Evolutionary conservation across 2,329 filamentous ascomycete genomes (phyloP).

Genomic region (Fusarium marasasianum): DNA sequence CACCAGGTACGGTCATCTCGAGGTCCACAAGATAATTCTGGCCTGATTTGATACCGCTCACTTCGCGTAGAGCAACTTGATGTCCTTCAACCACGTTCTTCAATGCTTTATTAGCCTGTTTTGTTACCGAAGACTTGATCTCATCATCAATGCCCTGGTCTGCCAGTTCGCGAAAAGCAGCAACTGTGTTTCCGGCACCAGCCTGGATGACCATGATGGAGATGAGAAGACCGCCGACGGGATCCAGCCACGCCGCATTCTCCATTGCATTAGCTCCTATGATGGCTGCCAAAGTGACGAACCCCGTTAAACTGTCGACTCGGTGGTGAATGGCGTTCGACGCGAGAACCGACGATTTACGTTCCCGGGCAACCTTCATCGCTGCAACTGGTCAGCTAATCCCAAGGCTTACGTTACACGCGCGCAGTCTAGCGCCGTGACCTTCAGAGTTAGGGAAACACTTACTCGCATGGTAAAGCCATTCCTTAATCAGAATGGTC

Average conservation of each 20-base stretch:
- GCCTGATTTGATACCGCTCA: slow-evolving; percentile 92
- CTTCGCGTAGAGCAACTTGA: slow-evolving; percentile 75
- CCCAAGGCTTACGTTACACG: background rate
- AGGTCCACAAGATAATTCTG: slow-evolving; percentile 96
- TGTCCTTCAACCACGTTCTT: slow-evolving; percentile 61
- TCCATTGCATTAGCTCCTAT: slow-evolving; percentile 86
- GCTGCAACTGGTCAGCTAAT: slow-evolving; percentile 61
- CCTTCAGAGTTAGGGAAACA: slow-evolving; percentile 38
- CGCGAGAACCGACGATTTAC: slow-evolving; percentile 93
- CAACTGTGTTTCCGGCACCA: slow-evolving; percentile 84
- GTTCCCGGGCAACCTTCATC: slow-evolving; percentile 93
- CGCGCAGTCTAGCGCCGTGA: background rate
- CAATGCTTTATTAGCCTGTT: slow-evolving; percentile 70
- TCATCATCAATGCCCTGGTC: slow-evolving; percentile 90
- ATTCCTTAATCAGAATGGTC: slow-evolving; percentile 93
- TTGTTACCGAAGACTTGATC: slow-evolving; percentile 75
- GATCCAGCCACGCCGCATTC: slow-evolving; percentile 91
- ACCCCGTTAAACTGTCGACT: slow-evolving; percentile 92
- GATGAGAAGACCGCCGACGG: slow-evolving; percentile 91
- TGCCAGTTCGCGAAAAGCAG: slow-evolving; percentile 87
- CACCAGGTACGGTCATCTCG: slow-evolving; percentile 80
- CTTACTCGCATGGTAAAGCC: slow-evolving; percentile 95
- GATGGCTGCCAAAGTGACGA: slow-evolving; percentile 90
- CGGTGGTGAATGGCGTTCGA: slow-evolving; percentile 97
- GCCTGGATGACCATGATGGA: slow-evolving; percentile 93